phyloP scores from a whole-genome alignment of 176 grass and related monocot genomes.

The Chloris gayana region DNA sequence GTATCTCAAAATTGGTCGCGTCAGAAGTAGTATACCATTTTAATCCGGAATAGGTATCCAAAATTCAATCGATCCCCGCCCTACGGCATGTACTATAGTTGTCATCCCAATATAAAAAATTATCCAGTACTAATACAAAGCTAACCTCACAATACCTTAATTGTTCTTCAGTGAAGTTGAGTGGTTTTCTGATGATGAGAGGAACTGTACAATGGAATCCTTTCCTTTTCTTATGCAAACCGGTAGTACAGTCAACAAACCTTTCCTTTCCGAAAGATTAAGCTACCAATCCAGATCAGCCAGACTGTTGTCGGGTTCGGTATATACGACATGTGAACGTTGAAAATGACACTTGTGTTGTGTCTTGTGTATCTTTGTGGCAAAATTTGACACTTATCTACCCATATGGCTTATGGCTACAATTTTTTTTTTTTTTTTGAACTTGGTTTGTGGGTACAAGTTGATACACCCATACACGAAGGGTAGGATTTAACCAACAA shows the following conservation, averaged over 20 bases:
- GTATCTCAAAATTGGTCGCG: not conserved
- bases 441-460: too few species aligned
- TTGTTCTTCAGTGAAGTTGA: not conserved
- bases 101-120: not conserved
- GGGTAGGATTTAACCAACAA: not conserved
- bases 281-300: not conserved
- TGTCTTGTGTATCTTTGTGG: too few species aligned
- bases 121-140: not conserved
- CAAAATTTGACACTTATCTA: not conserved
- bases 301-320: not conserved
- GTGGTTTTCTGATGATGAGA: not conserved
- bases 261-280: not conserved
- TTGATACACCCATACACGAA: not conserved
- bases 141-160: not conserved
- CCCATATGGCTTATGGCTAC: too few species aligned
- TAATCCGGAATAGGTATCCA: not conserved
- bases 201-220: not conserved
- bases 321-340: not conserved
- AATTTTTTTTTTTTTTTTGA: too few species aligned
- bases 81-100: not conserved
- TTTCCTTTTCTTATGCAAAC: not conserved
- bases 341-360: too few species aligned
- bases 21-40: not conserved
- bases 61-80: not conserved
- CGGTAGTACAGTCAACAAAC: not conserved